Percentiles rank a stretch among this genome's conserved stretches.
Evolutionary conservation across 129 eudicot species (phyloP).

Genomic region (Oenanthe sinensis): DNA sequence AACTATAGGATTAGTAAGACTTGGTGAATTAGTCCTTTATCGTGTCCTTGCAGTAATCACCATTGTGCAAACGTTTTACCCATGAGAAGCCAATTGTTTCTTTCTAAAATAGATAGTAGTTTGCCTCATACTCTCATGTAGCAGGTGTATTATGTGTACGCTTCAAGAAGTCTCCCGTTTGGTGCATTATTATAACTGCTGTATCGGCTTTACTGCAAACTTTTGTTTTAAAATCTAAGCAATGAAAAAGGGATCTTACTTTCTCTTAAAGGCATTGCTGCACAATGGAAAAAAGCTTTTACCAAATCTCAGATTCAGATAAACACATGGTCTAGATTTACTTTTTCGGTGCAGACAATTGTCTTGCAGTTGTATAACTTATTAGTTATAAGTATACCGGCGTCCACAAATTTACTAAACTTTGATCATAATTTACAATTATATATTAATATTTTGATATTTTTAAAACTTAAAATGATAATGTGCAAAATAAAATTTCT

Average conservation of each 20-base stretch:
- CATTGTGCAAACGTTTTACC: background rate
- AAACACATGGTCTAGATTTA: background rate
- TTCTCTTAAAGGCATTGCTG: background rate
- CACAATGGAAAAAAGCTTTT: background rate
- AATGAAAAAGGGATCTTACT: background rate
- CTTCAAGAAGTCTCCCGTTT: background rate
- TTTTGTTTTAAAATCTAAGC: constrained; percentile 6
- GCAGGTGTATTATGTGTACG: background rate
- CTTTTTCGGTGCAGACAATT: background rate
- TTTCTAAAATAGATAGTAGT: background rate
- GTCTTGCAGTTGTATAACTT: background rate
- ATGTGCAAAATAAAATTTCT: too few relatives aligned
- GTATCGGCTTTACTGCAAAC: background rate
- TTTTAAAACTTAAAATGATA: too few relatives aligned
- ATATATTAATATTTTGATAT: too few relatives aligned
- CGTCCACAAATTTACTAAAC: too few relatives aligned
- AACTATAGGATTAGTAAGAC: background rate
- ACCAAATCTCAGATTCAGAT: background rate
- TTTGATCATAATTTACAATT: too few relatives aligned
- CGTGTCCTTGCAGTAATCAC: background rate
- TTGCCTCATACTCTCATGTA: background rate
- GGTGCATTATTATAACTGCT: background rate
- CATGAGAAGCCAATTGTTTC: background rate
- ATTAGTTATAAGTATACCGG: too few relatives aligned
- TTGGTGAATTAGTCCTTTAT: background rate